Percentiles rank a stretch among this genome's conserved stretches.
These are phyloP conservation scores for Saccharum spontaneum DNA, from an alignment of 176 grass and related monocot species.

Conservation along the genomic window DNA sequence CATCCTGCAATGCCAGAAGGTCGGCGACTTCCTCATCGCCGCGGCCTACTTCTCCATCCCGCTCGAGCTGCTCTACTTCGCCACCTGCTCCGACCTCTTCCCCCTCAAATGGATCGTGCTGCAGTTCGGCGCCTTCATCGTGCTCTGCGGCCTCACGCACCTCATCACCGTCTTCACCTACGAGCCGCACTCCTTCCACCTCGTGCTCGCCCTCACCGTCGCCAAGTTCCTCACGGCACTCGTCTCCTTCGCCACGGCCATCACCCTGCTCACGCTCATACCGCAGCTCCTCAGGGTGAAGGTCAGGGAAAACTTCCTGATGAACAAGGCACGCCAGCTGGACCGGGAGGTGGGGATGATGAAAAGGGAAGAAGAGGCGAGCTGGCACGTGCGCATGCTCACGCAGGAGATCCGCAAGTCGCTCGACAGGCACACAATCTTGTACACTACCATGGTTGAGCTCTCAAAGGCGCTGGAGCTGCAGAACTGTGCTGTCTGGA, in stretches of 20 bases:
- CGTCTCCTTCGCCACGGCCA: constrained; percentile 62
- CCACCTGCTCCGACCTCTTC: constrained; percentile 69
- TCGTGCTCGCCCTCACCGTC: constrained; percentile 66
- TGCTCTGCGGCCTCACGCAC: constrained; percentile 76
- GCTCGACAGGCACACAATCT: constrained; percentile 64
- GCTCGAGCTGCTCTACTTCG: constrained; percentile 78
- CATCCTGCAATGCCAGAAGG: constrained; percentile 75
- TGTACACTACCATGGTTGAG: constrained; percentile 83
- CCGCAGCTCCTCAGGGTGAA: constrained; percentile 81
- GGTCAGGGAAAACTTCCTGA: constrained; percentile 75
- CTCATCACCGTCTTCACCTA: constrained; percentile 74
- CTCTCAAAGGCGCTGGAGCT: constrained; percentile 65
- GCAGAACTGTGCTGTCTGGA: constrained; percentile 85
- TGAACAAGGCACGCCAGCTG: constrained; percentile 64
- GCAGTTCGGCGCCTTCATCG: constrained; percentile 77
- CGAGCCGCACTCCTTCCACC: constrained; percentile 62
- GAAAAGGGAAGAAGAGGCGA: constrained; percentile 71
- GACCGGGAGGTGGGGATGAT: constrained; percentile 64
- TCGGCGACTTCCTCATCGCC: constrained; percentile 80
- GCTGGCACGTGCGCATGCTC: constrained; percentile 85
- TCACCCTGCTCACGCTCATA: constrained; percentile 77
- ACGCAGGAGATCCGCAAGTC: constrained; percentile 81
- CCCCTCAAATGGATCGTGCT: constrained; percentile 85
- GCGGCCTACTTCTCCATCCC: constrained; percentile 88
- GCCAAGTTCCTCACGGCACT: constrained; percentile 82